These are phyloP conservation scores for Nevesoporus exiguus DNA, from an alignment of 768 basidiomycete genomes.

Conservation along the genomic window DNA sequence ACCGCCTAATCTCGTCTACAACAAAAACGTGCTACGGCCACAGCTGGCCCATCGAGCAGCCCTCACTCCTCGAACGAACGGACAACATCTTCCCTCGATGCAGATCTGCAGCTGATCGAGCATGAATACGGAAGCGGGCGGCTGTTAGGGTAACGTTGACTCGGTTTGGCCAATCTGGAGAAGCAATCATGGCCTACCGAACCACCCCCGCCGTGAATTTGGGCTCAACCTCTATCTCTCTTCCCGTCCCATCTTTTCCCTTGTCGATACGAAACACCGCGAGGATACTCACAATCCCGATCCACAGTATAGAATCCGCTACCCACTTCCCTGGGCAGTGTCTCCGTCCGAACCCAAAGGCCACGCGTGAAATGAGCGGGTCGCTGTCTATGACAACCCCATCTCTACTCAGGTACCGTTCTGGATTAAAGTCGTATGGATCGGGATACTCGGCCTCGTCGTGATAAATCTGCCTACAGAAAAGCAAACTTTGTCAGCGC, in stretches of 20 bases:
- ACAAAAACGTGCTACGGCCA: neutral
- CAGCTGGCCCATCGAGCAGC: neutral
- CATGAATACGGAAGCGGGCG: slow-evolving; percentile 31
- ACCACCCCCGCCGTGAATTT: slow-evolving; percentile 32
- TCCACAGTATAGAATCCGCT: slow-evolving; percentile 32
- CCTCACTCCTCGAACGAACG: slow-evolving; percentile 17
- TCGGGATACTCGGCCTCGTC: slow-evolving; percentile 29
- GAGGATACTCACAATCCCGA: slow-evolving; percentile 29
- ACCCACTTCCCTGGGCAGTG: slow-evolving; percentile 32
- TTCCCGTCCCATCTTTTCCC: slow-evolving; percentile 22
- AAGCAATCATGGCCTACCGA: slow-evolving; percentile 24
- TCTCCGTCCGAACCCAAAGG: slow-evolving; percentile 31
- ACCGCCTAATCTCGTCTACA: slow-evolving; percentile 14
- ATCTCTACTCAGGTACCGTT: slow-evolving; percentile 24
- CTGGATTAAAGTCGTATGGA: slow-evolving; percentile 26
- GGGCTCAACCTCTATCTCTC: slow-evolving; percentile 24
- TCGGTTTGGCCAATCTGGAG: slow-evolving; percentile 4
- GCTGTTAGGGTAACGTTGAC: slow-evolving; percentile 23
- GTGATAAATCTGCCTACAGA: slow-evolving; percentile 29
- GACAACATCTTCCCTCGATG: slow-evolving; percentile 19
- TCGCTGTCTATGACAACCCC: slow-evolving; percentile 23
- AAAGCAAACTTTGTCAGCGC: neutral
- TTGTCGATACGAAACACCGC: slow-evolving; percentile 23
- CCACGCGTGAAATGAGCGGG: slow-evolving; percentile 25
- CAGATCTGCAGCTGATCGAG: slow-evolving; percentile 28